phyloP scores from a whole-genome alignment of 345 rosid genomes.

The Eucalyptus cladocalyx region DNA sequence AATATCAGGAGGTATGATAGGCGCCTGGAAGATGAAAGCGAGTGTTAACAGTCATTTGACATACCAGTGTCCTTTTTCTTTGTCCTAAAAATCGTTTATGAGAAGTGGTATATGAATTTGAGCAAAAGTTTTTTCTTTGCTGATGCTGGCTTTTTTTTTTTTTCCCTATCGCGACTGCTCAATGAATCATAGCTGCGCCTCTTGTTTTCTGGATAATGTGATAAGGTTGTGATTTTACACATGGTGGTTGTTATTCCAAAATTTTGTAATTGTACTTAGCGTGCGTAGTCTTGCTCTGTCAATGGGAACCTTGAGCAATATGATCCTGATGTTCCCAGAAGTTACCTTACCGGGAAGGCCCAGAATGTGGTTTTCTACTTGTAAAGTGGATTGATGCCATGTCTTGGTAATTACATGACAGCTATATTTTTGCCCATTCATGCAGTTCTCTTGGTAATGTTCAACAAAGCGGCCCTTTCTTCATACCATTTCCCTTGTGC shows the following conservation, averaged over 20 bases:
- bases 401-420: not conserved
- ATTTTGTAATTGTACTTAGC: not conserved
- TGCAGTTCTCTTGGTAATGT: slow-evolving; percentile 83
- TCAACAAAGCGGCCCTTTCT: slow-evolving; percentile 99
- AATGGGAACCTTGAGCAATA: not conserved
- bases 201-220: not conserved
- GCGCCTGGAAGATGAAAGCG: not conserved
- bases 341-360: not conserved
- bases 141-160: not conserved
- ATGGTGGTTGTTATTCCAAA: not conserved
- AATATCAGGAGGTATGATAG: not conserved
- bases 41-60: not conserved
- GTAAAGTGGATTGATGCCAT: not conserved
- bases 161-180: not conserved
- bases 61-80: not conserved
- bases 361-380: not conserved
- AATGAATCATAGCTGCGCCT: not conserved
- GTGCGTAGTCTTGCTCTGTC: not conserved
- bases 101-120: not conserved
- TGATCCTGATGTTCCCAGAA: not conserved
- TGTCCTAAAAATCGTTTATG: not conserved
- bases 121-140: not conserved
- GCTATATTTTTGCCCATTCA: not conserved
- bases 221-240: not conserved
- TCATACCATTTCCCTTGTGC: slow-evolving; percentile 80